Base-by-base conservation (phyloP, 768 basidiomycete species). In the Coprinopsis strossmayeri region DNA sequence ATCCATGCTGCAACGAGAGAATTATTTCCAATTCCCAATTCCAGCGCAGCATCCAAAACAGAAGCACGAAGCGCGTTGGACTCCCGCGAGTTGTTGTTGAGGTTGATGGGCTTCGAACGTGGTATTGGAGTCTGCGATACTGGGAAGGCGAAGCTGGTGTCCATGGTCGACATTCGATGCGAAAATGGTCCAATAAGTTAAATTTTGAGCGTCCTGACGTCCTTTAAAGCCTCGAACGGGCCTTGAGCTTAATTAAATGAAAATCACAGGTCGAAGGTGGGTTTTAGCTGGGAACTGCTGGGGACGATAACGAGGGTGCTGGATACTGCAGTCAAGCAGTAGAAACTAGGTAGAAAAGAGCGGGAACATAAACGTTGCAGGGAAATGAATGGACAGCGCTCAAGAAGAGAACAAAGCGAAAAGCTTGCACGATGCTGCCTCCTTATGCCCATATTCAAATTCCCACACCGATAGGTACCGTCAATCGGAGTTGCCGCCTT, bases 31-130 rank as follows among this genome's bases (percentile, higher is more conserved):
- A 87, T 59, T 2, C 86, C 86, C 11, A 88, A 74, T 59, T 84
- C 69, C 32, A 87, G 70, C 5, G 85, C 86, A 5, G 73, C 82
- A 57, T 88, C 84, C 34, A 87, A 75, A 20, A 88, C 84, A 13
- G 84, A 87, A 1, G 86, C 84, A 13, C 86, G 76, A 17, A 87
- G 68, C 12, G 74, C 61, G 61, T 70, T 77, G 0, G 83, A 83
- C 57, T 80, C 70, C 34, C 82, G 77, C 18, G 61, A 63, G 9
- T 37, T 40, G 5, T 20, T 30, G 18, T 27, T 46, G 39, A 39
- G 21, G 13, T 41, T 41, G 41, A 44, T 13, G 3, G 43, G 43
- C 15, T 18, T 27, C 10, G 25, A 18, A 5, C 43, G 25, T 17
- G 43, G 43, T 10, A 45, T 28, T 5, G 43, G 43, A 5, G 4